phyloP scores from a whole-genome alignment of 2,329 filamentous ascomycete genomes.

The Dactylella cylindrospora region DNA sequence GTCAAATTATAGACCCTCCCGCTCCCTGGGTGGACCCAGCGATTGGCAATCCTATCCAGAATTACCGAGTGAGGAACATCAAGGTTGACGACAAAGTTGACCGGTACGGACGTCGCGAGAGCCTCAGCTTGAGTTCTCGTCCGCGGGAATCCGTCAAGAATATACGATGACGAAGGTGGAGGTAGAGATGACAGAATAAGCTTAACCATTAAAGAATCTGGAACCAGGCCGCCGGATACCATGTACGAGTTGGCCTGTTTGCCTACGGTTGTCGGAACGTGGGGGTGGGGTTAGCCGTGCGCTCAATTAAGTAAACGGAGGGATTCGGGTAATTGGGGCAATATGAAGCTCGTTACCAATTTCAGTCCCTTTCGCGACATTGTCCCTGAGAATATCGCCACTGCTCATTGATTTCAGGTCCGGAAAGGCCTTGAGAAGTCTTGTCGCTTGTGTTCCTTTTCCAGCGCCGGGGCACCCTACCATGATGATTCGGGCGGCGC shows the following conservation, averaged over 20 bases:
- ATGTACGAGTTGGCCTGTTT: constrained; percentile 88
- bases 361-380: constrained; percentile 61
- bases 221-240: constrained; percentile 83
- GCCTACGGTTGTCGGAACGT: constrained; percentile 58
- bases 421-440: constrained; percentile 81
- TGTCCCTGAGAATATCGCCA: constrained; percentile 84
- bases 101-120: constrained; percentile 5
- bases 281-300: background rate
- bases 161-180: constrained; percentile 78
- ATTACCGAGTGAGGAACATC: constrained; percentile 82
- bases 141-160: constrained; percentile 93
- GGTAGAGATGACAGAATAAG: constrained; percentile 67
- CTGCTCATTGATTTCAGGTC: constrained; percentile 90
- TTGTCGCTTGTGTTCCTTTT: constrained; percentile 92
- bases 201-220: constrained; percentile 85
- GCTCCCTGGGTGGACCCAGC: constrained; percentile 90
- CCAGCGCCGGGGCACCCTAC: constrained; percentile 95
- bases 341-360: constrained; percentile 23
- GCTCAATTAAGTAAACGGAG: background rate
- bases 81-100: constrained; percentile 47
- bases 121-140: constrained; percentile 74
- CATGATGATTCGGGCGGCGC: constrained; percentile 86
- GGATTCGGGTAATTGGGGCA: constrained; percentile 14
- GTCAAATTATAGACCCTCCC: constrained; percentile 93
- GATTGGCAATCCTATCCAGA: constrained; percentile 81